Percentiles rank a stretch among this genome's conserved stretches.
Evolutionary conservation across 352 stramenopile species (phyloP).

Genomic region (Thraustochytrium striatum): DNA sequence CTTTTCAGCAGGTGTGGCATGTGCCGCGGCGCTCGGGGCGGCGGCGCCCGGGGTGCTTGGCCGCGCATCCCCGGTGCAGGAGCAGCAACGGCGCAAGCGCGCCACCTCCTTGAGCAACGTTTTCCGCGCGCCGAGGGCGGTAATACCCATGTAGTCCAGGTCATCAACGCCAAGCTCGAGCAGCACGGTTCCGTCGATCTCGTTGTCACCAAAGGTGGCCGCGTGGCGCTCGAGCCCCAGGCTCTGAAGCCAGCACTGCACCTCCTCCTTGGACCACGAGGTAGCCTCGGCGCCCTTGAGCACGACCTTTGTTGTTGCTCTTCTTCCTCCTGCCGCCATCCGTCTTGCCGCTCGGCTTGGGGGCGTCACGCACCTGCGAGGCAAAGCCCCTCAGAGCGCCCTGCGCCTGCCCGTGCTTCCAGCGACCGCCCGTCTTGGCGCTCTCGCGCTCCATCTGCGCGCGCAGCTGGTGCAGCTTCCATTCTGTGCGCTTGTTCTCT

Average conservation of each 20-base stretch:
- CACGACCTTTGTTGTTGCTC: not conserved
- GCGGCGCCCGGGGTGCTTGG: constrained; percentile 27
- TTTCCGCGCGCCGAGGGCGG: constrained; percentile 58
- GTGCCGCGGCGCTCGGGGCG: not conserved
- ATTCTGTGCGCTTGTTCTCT: constrained; percentile 38
- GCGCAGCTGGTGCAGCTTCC: constrained; percentile 34
- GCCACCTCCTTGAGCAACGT: constrained; percentile 59
- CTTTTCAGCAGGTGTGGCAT: not conserved
- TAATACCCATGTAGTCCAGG: constrained; percentile 62
- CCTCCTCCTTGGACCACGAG: constrained; percentile 56
- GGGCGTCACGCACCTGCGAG: not conserved
- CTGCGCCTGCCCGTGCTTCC: not conserved
- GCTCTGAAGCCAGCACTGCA: constrained; percentile 55
- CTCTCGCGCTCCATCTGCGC: constrained; percentile 14
- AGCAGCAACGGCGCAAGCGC: constrained; percentile 53
- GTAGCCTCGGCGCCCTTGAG: constrained; percentile 36
- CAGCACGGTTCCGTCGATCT: constrained; percentile 59
- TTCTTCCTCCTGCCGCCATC: not conserved
- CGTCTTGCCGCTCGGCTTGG: not conserved
- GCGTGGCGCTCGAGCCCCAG: constrained; percentile 53
- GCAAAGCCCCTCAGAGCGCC: not conserved
- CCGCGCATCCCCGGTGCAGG: constrained; percentile 12
- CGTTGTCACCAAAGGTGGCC: constrained; percentile 56
- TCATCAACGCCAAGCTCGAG: constrained; percentile 61
- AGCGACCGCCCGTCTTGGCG: not conserved